A percentile compares a stretch with the other conserved stretches of the same genome.
These are phyloP conservation scores for Chaetomium sp. DNA, from an alignment of 2,329 filamentous ascomycete species.

Conservation along the genomic window DNA sequence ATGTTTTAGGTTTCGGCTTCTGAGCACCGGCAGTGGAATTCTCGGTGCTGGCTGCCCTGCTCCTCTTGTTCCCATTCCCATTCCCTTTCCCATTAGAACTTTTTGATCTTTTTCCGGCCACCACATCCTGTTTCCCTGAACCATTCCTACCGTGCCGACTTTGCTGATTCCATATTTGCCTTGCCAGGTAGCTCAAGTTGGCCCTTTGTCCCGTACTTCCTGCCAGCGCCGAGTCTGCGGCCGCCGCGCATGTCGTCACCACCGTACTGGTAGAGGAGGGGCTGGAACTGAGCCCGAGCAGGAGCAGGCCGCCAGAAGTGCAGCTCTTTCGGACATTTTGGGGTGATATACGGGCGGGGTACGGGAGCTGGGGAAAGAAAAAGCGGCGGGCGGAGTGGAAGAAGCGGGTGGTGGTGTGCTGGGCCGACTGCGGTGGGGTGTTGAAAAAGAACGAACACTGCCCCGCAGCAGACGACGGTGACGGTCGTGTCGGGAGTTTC, in stretches of 20 bases:
- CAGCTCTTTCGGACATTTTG: slow-evolving; percentile 44
- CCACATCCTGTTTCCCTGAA: slow-evolving; percentile 10
- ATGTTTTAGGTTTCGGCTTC: slow-evolving; percentile 4
- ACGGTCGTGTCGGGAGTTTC: slow-evolving; percentile 17
- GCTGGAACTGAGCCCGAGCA: slow-evolving; percentile 40
- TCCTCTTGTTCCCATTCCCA: slow-evolving; percentile 19
- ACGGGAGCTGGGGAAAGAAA: slow-evolving; percentile 23
- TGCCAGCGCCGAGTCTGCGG: slow-evolving; percentile 32
- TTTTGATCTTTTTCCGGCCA: slow-evolving; percentile 28
- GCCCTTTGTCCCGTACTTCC: slow-evolving; percentile 26
- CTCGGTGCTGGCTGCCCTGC: neutral
- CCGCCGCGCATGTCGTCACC: slow-evolving; percentile 35
- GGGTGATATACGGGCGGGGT: slow-evolving; percentile 28
- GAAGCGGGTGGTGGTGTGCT: neutral
- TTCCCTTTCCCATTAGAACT: slow-evolving; percentile 28
- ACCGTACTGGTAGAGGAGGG: slow-evolving; percentile 33
- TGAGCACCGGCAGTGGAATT: neutral
- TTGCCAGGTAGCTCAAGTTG: slow-evolving; percentile 31
- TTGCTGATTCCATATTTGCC: slow-evolving; percentile 32
- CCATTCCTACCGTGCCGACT: slow-evolving; percentile 26
- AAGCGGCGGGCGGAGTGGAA: slow-evolving; percentile 25
- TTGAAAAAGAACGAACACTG: slow-evolving; percentile 5
- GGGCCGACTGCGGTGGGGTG: slow-evolving; percentile 10
- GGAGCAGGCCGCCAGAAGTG: slow-evolving; percentile 48
- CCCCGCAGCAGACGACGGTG: slow-evolving; percentile 12